These are phyloP conservation scores for Bathelium albidoporum DNA, from an alignment of 495 filamentous ascomycete genomes.

Conservation along the genomic window DNA sequence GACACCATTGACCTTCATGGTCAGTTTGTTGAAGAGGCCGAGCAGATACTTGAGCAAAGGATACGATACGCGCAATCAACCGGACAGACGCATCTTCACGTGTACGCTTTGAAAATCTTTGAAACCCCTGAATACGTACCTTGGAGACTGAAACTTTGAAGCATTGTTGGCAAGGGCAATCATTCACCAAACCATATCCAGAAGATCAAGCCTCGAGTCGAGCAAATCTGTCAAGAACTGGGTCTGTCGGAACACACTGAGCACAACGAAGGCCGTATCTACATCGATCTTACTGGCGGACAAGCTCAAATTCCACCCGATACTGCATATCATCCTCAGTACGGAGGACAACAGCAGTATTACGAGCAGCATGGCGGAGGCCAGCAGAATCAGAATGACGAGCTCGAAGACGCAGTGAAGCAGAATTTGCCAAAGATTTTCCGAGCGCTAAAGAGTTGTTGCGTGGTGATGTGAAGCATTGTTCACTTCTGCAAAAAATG, in stretches of 20 bases:
- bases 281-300: constrained; percentile 55
- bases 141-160: constrained; percentile 14
- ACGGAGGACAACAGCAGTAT: constrained; percentile 16
- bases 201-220: constrained; percentile 86
- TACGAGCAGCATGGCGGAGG: constrained; percentile 15
- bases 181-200: constrained; percentile 70
- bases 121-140: neutral
- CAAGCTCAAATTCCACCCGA: constrained; percentile 43
- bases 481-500: neutral
- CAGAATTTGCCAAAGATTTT: constrained; percentile 50
- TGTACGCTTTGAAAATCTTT: constrained; percentile 34
- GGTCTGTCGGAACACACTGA: constrained; percentile 75
- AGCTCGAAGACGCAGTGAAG: constrained; percentile 53
- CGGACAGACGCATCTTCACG: constrained; percentile 69
- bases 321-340: constrained; percentile 19
- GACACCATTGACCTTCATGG: constrained; percentile 94
- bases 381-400: constrained; percentile 42
- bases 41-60: constrained; percentile 73
- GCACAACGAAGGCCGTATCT: constrained; percentile 79
- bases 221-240: constrained; percentile 69
- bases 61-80: constrained; percentile 61
- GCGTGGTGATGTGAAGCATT: constrained; percentile 60
- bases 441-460: constrained; percentile 44
- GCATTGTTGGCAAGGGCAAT: constrained; percentile 90
- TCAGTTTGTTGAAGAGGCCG: constrained; percentile 86